phyloP scores from a whole-genome alignment of 495 filamentous ascomycete species.

The Neurospora sp. region DNA sequence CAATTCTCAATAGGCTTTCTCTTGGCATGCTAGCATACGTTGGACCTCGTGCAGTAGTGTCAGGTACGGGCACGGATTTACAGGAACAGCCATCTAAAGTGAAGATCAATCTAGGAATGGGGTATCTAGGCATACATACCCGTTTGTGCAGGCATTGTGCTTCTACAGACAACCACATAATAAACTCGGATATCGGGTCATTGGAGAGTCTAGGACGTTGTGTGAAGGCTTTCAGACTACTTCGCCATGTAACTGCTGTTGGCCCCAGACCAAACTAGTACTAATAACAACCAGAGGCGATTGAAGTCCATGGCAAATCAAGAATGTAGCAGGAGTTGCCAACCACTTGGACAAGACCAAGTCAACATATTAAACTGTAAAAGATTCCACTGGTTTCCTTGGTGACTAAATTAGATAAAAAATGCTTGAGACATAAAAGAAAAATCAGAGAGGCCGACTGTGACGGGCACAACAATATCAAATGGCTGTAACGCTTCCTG shows the following conservation, averaged over 20 bases:
- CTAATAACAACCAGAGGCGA: not conserved
- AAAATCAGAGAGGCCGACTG: not conserved
- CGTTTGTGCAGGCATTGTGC: not conserved
- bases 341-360: not conserved
- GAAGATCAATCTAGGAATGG: not conserved
- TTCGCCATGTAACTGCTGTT: not conserved
- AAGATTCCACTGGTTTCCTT: not conserved
- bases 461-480: not conserved
- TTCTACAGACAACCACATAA: not conserved
- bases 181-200: not conserved
- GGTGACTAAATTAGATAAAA: not conserved
- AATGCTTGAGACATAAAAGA: not conserved
- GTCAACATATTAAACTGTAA: not conserved
- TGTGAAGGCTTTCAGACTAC: not conserved
- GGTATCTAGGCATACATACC: not conserved
- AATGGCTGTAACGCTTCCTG: not conserved
- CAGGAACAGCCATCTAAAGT: not conserved
- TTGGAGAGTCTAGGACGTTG: not conserved
- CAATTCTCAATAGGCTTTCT: not conserved
- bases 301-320: not conserved
- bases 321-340: not conserved
- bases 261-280: not conserved
- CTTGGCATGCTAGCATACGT: not conserved
- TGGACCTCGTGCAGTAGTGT: not conserved
- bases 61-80: not conserved